Percentiles rank a stretch among this genome's conserved stretches.
Evolutionary conservation across 176 grass and related monocot genomes (phyloP).

Genomic region (Oryza longistaminata): DNA sequence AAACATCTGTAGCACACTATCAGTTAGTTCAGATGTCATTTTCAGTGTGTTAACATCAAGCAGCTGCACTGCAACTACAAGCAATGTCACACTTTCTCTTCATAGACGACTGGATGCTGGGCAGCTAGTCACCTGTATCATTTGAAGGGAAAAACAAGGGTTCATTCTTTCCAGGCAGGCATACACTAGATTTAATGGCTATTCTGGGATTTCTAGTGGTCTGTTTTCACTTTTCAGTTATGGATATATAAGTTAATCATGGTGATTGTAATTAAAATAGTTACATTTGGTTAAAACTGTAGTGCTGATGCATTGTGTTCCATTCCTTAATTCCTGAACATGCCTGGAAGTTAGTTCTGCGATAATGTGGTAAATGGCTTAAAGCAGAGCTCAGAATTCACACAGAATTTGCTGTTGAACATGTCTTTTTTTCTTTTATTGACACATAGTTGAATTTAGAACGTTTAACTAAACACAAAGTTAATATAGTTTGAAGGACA

Average conservation of each 20-base stretch:
- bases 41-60: constrained; percentile 30
- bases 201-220: background rate
- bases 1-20: background rate
- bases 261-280: background rate
- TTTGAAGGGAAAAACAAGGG: background rate
- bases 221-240: background rate
- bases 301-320: background rate
- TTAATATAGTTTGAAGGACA: background rate
- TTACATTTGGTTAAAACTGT: background rate
- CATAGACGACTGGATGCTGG: background rate
- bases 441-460: background rate
- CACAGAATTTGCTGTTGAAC: background rate
- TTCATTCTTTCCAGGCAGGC: no score
- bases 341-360: background rate
- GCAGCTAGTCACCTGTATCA: background rate
- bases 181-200: no score
- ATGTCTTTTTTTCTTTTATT: background rate
- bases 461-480: background rate
- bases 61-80: background rate
- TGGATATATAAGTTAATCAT: background rate
- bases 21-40: constrained; percentile 31
- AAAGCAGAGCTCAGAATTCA: background rate
- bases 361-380: background rate
- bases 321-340: background rate
- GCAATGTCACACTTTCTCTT: background rate